Evolutionary conservation across 2,329 filamentous ascomycete genomes (phyloP).

Genomic region (Cytospora paraplurivora): DNA sequence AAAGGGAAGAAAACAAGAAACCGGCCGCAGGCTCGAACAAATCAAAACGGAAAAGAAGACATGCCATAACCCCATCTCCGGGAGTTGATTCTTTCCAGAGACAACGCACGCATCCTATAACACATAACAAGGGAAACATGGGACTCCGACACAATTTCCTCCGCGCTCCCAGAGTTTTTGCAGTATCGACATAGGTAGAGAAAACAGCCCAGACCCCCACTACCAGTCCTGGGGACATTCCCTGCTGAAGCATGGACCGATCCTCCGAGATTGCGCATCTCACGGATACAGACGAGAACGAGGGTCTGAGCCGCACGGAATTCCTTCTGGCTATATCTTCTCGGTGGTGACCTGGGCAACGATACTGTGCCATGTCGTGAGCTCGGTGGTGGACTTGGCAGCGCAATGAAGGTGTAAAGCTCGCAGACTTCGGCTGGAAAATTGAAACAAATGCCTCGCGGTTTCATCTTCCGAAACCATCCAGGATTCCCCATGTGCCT

Average conservation of each 20-base stretch:
- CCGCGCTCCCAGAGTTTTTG: slow-evolving; percentile 25
- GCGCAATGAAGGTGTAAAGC: slow-evolving; percentile 18
- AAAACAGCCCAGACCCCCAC: slow-evolving; percentile 11
- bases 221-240: slow-evolving; percentile 14
- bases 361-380: slow-evolving; percentile 12
- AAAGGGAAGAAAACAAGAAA: slow-evolving; percentile 30
- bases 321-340: slow-evolving; percentile 24
- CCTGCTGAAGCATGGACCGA: background rate
- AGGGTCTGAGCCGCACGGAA: slow-evolving; percentile 6
- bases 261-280: slow-evolving; percentile 4
- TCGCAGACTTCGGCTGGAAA: slow-evolving; percentile 7
- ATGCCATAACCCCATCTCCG: slow-evolving; percentile 34
- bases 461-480: slow-evolving; percentile 14
- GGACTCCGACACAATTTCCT: slow-evolving; percentile 20
- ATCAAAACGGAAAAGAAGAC: slow-evolving; percentile 37
- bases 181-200: slow-evolving; percentile 22
- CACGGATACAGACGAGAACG: slow-evolving; percentile 13
- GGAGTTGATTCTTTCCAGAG: slow-evolving; percentile 26
- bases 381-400: slow-evolving; percentile 15
- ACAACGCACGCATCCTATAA: slow-evolving; percentile 28
- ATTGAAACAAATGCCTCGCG: slow-evolving; percentile 16
- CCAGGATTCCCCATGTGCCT: slow-evolving; percentile 17
- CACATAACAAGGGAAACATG: slow-evolving; percentile 26
- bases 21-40: slow-evolving; percentile 27
- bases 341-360: slow-evolving; percentile 14